Percentiles rank a stretch among this genome's conserved stretches.
These are phyloP conservation scores for Candida schatavii DNA, from an alignment of 805 yeast genomes.

Conservation along the genomic window DNA sequence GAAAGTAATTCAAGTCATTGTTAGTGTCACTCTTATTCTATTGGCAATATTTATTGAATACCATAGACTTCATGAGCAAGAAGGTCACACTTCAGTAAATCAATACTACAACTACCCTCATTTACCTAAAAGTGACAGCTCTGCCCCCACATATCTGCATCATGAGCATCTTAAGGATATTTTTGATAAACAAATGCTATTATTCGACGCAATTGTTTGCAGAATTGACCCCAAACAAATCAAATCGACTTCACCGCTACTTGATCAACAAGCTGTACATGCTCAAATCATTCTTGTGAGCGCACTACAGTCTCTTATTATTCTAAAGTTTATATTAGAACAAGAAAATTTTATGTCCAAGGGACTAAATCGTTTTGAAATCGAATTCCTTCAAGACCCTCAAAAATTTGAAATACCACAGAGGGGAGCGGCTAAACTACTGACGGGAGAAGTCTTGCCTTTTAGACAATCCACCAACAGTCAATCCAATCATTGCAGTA, in stretches of 20 bases:
- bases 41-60: constrained; percentile 19
- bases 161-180: constrained; percentile 12
- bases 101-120: no score
- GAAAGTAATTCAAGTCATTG: constrained; percentile 7
- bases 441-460: background rate
- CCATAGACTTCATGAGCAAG: no score
- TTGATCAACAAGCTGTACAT: constrained; percentile 6
- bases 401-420: constrained; percentile 21
- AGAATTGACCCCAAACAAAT: constrained; percentile 14
- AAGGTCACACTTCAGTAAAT: no score
- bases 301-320: constrained; percentile 27
- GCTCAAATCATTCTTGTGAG: constrained; percentile 14
- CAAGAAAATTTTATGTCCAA: background rate
- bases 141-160: no score
- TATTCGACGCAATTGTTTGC: constrained; percentile 26
- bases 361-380: constrained; percentile 23
- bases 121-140: no score
- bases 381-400: constrained; percentile 19
- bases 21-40: constrained; percentile 29
- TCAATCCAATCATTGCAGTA: background rate
- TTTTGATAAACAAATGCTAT: constrained; percentile 30
- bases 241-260: constrained; percentile 16
- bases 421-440: background rate
- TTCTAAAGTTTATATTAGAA: constrained; percentile 25
- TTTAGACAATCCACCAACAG: background rate